phyloP scores from a whole-genome alignment of 2,329 filamentous ascomycete species.

The Fusarium newnesense region DNA sequence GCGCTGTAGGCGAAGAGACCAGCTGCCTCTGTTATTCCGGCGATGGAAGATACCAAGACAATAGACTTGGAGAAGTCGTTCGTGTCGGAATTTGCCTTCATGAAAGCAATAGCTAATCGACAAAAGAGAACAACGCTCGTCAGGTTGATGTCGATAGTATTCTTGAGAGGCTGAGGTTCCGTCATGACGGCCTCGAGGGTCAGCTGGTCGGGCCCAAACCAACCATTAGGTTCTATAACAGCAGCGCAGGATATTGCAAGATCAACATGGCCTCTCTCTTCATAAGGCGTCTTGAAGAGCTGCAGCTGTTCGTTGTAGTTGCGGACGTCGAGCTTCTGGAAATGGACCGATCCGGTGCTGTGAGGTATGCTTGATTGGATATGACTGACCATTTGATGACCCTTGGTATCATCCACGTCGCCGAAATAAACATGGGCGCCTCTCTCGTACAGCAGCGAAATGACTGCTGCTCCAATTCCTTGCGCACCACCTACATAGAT shows the following conservation, averaged over 20 bases:
- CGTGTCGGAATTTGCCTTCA: not conserved
- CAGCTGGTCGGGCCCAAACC: not conserved
- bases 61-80: not conserved
- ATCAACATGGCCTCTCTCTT: not conserved
- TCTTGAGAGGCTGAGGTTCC: not conserved
- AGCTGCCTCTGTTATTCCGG: not conserved
- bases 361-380: not conserved
- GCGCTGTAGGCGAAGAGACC: slow-evolving; percentile 4
- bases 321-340: not conserved
- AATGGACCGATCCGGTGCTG: not conserved
- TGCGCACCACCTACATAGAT: not conserved
- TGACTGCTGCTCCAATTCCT: not conserved
- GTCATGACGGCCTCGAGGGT: not conserved
- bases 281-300: not conserved
- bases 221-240: not conserved
- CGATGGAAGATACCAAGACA: not conserved
- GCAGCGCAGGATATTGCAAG: not conserved
- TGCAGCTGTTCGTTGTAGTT: not conserved
- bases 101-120: not conserved
- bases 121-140: not conserved
- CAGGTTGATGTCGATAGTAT: not conserved
- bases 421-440: slow-evolving; percentile 1
- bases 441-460: not conserved
- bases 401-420: not conserved
- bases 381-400: not conserved